A percentile compares a stretch with the other conserved stretches of the same genome.
phyloP scores from a whole-genome alignment of 148 eudicot genomes.

The Diospyros lotus region DNA sequence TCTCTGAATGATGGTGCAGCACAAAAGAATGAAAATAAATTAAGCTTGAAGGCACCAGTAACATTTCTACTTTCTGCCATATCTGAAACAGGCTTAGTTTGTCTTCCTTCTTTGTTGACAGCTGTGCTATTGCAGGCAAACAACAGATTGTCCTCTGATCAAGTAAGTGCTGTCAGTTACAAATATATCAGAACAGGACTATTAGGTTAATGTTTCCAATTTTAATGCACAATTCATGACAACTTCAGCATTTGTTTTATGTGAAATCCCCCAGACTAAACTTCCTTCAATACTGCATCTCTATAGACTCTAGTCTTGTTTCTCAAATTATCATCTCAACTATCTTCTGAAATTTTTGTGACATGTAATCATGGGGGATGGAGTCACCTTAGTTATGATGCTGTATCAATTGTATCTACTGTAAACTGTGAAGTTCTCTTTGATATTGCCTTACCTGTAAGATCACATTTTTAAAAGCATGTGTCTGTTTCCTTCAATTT shows the following conservation, averaged over 20 bases:
- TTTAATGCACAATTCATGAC: background rate
- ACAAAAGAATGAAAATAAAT: conserved; percentile 33
- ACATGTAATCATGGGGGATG: background rate
- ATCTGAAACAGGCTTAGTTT: conserved; percentile 85
- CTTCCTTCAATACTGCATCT: background rate
- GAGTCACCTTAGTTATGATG: background rate
- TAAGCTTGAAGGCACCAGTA: conserved; percentile 48
- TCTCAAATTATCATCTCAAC: background rate
- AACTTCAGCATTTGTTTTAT: background rate
- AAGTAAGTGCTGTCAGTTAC: conserved; percentile 38
- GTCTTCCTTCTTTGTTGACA: conserved; percentile 92
- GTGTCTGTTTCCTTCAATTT: conserved; percentile 4
- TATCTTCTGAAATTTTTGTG: background rate
- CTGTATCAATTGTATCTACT: background rate
- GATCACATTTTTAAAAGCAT: background rate
- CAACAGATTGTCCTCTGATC: conserved; percentile 82
- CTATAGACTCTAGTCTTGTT: background rate
- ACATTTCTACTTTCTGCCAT: conserved; percentile 69
- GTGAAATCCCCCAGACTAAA: background rate
- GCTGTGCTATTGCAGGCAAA: conserved; percentile 92
- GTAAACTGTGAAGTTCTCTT: background rate
- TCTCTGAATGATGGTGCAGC: conserved; percentile 24
- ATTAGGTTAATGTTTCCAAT: conserved; percentile 1
- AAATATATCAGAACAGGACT: background rate
- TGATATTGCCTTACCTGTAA: background rate